Conservation (phyloP, 2,329 filamentous ascomycete genomes). For the Colletotrichum phormii region DNA sequence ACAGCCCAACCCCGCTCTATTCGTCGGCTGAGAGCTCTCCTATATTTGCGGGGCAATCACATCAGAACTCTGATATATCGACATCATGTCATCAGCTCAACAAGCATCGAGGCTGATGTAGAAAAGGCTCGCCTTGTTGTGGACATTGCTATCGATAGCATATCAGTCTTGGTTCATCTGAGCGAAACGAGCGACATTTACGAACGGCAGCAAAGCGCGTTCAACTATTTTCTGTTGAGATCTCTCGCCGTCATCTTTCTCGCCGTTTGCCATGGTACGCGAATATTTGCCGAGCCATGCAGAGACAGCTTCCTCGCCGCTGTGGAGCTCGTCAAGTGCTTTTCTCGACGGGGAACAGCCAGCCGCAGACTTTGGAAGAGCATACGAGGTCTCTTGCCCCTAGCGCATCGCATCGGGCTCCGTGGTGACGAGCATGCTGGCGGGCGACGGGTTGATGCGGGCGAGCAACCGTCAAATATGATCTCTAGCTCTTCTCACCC, state of each 20-base stretch:
- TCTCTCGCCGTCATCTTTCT: conserved; percentile 53
- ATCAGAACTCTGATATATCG: conserved; percentile 57
- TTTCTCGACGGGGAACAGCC: conserved; percentile 46
- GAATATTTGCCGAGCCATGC: conserved; percentile 51
- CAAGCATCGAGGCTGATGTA: conserved; percentile 49
- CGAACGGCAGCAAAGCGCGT: conserved; percentile 51
- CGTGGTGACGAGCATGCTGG: conserved; percentile 10
- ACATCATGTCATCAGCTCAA: conserved; percentile 53
- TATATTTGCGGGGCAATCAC: conserved; percentile 58
- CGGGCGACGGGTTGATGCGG: not conserved
- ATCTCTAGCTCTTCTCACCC: not conserved
- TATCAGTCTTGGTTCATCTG: conserved; percentile 51
- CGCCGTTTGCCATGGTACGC: conserved; percentile 57
- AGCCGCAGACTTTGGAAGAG: conserved; percentile 51
- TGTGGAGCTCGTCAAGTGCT: conserved; percentile 45
- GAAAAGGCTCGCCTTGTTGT: conserved; percentile 52
- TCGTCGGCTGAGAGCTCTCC: conserved; percentile 53
- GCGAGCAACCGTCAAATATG: not conserved
- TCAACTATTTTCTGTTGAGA: conserved; percentile 55
- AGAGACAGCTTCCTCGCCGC: conserved; percentile 47
- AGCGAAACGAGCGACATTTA: conserved; percentile 51
- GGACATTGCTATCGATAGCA: conserved; percentile 47
- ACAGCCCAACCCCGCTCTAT: conserved; percentile 47
- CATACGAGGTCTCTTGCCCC: conserved; percentile 47
- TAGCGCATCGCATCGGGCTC: conserved; percentile 43